Base-by-base conservation (phyloP, 1,284 basidiomycete genomes). In the Taiwanofungus camphoratus region DNA sequence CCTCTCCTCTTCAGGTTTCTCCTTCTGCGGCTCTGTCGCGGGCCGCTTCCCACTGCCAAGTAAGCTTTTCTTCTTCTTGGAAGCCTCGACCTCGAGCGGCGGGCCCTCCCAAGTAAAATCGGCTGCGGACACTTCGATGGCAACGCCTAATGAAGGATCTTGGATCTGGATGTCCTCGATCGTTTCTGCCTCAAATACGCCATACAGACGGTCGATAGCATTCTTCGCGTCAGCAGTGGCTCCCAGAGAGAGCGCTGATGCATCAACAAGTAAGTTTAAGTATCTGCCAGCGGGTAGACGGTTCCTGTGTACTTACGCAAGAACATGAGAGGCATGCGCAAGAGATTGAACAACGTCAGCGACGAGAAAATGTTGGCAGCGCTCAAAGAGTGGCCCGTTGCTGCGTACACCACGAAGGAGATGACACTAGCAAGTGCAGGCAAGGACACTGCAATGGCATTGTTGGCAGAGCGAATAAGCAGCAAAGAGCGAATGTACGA, bases 21-120 rank as follows among this genome's bases (percentile, higher is more conserved):
- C n/a, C n/a, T n/a, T n/a, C n/a, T n/a, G n/a, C n/a, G n/a, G n/a
- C n/a, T n/a, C n/a, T n/a, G n/a, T n/a, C n/a, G n/a, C n/a, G n/a
- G n/a, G n/a, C n/a, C n/a, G n/a, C 40, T 42, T 44, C 30, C 48
- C 52, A 51, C 37, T 44, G 44, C 50, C 54, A 40, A 61, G 54
- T 40, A 46, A 51, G 19, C 40, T 49, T 43, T 57, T 60, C 39
- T 65, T 64, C 46, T 65, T 64, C 56, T 69, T 68, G 4, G 54
- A 51, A 4, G 51, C 58, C 38, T 74, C 64, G 33, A 71, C 59
- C 38, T 77, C 68, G 33, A 77, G 68, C 37, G 84, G 79, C 4
- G 86, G 80, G 3, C 77, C 75, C 56, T 95, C 92, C 92, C 92
- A 95, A 0, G 79, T 79, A 60, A 94, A 94, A 8, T 79, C 77